Base-by-base conservation (phyloP, 169 alveolate species). In the Toxoplasma gondii region DNA sequence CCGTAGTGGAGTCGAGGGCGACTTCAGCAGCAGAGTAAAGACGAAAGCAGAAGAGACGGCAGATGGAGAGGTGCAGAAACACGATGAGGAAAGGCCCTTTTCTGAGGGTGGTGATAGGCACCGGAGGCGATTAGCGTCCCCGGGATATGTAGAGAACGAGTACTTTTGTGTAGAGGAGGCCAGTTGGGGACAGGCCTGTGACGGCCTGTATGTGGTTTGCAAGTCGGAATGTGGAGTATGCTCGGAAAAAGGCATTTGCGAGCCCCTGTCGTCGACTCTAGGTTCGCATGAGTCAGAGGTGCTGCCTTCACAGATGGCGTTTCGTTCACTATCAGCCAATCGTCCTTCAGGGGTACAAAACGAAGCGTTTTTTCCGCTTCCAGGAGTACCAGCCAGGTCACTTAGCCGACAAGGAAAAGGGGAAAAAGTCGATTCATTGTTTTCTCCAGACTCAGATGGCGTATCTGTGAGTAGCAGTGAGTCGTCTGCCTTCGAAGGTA, bases 121-220 rank as follows among this genome's bases (percentile, higher is more conserved):
- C 58, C 22, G 27, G 58, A 49, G 58, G 58, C 58, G 58, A 17
- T 17, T 49, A 9, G 58, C 58, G 58, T 49, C 58, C 58, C 58
- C 22, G 27, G 58, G 58, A 17, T 49, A 49, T 49, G 16, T 49
- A 49, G 58, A 49, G 78, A 39, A 27, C 41, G 7, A 27, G 9
- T 78, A 24, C 44, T 0, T 39, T 19, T 78, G 87, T 39, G 45
- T 78, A 19, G 87, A 78, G 45, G 87, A 78, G 34, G 87, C 34
- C 41, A 39, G 44, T 44, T 78, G 87, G 87, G 87, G 87, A 34
- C 45, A 78, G 87, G 41, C 87, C 0, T 78, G 87, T 34, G 87
- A 78, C 29, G 87, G 87, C 41, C 22, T 78, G 31, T 78, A 31
- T 78, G 87, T 78, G 43, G 53, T 38, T 19, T 78, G 87, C 24